phyloP scores from a whole-genome alignment of 257 asterid species.

The Paraleonurus japonicus region DNA sequence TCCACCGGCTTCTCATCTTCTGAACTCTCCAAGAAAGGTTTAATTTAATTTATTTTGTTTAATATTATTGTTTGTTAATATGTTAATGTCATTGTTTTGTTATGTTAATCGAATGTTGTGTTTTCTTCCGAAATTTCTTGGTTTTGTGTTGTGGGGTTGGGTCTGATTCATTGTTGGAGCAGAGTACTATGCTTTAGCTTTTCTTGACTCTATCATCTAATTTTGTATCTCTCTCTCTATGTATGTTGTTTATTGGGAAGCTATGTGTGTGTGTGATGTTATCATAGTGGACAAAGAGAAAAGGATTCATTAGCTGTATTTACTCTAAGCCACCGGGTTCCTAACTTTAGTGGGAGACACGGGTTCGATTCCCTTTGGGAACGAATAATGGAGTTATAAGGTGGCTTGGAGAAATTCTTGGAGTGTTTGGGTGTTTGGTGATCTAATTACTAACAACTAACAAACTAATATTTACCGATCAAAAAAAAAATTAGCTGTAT shows the following conservation, averaged over 20 bases:
- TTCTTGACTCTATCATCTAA: neutral
- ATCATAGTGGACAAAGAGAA: neutral
- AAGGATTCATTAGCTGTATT: neutral
- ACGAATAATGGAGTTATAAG: too few relatives aligned
- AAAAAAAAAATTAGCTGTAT: conserved; percentile 10
- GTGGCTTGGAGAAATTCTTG: too few relatives aligned
- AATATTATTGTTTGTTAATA: neutral
- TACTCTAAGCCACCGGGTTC: too few relatives aligned
- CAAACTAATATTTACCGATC: too few relatives aligned
- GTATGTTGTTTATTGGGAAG: conserved; percentile 16
- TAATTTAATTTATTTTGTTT: neutral
- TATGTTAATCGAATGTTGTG: neutral
- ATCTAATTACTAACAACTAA: too few relatives aligned
- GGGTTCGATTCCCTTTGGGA: too few relatives aligned
- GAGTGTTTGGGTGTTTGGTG: too few relatives aligned
- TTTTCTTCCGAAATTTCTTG: conserved; percentile 13
- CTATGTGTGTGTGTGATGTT: neutral
- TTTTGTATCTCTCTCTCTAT: neutral
- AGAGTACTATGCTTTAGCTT: neutral
- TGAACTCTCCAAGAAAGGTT: conserved; percentile 80
- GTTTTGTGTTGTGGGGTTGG: conserved; percentile 13
- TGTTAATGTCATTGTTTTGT: neutral
- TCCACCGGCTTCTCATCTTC: conserved; percentile 95
- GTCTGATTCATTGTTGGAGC: neutral
- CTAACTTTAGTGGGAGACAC: too few relatives aligned